phyloP scores from a whole-genome alignment of 2,329 filamentous ascomycete genomes.

The Calonectria hawksworthii region DNA sequence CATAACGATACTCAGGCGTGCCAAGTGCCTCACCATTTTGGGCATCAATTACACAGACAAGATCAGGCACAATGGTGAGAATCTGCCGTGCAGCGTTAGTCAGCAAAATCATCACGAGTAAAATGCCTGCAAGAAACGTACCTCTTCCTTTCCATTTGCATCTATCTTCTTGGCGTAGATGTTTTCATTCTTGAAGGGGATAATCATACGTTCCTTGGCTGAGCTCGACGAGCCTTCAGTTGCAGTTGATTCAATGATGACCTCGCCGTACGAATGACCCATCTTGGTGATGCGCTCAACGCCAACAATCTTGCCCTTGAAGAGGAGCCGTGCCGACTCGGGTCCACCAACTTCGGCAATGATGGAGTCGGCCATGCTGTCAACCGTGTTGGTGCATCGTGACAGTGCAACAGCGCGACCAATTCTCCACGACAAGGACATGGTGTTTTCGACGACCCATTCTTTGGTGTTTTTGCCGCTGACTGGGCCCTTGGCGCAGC shows the following conservation, averaged over 20 bases:
- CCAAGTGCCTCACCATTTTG: constrained; percentile 70
- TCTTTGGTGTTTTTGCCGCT: constrained; percentile 49
- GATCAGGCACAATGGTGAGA: constrained; percentile 68
- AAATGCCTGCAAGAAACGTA: not conserved
- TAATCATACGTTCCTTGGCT: constrained; percentile 54
- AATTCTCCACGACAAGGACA: constrained; percentile 60
- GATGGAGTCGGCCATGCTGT: constrained; percentile 54
- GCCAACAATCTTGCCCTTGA: constrained; percentile 45
- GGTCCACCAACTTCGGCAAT: constrained; percentile 56
- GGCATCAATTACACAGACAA: constrained; percentile 68
- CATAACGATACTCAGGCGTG: constrained; percentile 69
- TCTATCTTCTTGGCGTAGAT: constrained; percentile 55
- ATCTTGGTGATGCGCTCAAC: constrained; percentile 59
- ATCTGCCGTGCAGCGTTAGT: constrained; percentile 40
- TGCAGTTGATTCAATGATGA: constrained; percentile 53
- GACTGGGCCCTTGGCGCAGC: constrained; percentile 50
- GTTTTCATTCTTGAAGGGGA: constrained; percentile 72
- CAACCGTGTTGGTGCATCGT: constrained; percentile 48
- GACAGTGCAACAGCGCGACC: constrained; percentile 58
- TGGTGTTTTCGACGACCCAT: constrained; percentile 52
- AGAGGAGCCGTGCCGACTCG: constrained; percentile 39
- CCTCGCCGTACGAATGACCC: constrained; percentile 58
- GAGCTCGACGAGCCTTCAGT: constrained; percentile 33
- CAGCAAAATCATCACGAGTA: not conserved
- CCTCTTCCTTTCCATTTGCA: constrained; percentile 38